These are phyloP conservation scores for Geotrichum citri-aurantii DNA, from an alignment of 1,139 yeast genomes.

Conservation along the genomic window DNA sequence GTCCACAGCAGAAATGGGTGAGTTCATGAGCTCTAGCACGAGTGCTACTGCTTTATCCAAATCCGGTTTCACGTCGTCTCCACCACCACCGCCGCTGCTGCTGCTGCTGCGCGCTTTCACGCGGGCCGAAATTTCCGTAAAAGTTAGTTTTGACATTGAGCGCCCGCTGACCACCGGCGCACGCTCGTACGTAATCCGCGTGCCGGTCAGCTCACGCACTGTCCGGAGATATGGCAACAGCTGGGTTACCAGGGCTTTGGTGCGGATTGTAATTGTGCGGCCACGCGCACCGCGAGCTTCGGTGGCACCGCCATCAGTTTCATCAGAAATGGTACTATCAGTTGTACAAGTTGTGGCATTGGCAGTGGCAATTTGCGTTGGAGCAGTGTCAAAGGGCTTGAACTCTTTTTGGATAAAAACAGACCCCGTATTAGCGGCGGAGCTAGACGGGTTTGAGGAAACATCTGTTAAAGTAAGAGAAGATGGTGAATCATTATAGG, in stretches of 20 bases:
- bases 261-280: not conserved
- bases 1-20: not conserved
- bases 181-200: slow-evolving; percentile 1
- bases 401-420: not conserved
- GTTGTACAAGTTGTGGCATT: too few species aligned
- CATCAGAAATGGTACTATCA: too few species aligned
- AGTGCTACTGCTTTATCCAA: slow-evolving; percentile 5
- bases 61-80: not conserved
- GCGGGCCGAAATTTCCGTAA: not conserved
- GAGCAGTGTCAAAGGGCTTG: not conserved
- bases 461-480: too few species aligned
- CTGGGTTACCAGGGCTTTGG: not conserved
- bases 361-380: not conserved
- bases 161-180: slow-evolving; percentile 8
- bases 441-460: not conserved
- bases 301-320: too few species aligned
- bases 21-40: slow-evolving; percentile 3
- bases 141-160: slow-evolving; percentile 5
- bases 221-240: not conserved
- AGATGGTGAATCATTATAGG: too few species aligned
- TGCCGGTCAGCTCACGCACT: slow-evolving; percentile 1
- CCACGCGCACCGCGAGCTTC: not conserved
- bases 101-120: not conserved
- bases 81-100: not conserved
- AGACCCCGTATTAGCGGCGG: not conserved